phyloP scores from a whole-genome alignment of 2,329 filamentous ascomycete genomes.

The Cladosporium halotolerans region DNA sequence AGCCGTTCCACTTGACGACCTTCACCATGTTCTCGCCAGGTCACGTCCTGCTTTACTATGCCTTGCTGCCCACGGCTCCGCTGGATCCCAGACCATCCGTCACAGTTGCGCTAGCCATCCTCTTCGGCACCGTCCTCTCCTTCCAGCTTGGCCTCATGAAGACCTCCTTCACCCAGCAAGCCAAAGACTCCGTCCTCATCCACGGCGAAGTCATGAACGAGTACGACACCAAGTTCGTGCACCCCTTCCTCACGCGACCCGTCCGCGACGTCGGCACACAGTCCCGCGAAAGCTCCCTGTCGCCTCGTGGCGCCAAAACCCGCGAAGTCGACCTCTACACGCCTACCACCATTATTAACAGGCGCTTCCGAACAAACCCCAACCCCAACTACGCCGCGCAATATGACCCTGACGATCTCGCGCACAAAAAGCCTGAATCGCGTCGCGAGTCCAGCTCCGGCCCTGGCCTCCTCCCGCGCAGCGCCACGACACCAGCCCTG shows the following conservation, averaged over 20 bases:
- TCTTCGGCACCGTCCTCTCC: conserved; percentile 69
- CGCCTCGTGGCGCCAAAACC: conserved; percentile 24
- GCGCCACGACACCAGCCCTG: conserved; percentile 10
- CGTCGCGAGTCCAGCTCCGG: conserved; percentile 18
- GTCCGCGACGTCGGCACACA: conserved; percentile 77
- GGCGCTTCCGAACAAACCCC: conserved; percentile 72
- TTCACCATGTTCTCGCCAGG: conserved; percentile 91
- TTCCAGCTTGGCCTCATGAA: conserved; percentile 69
- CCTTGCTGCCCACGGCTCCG: conserved; percentile 72
- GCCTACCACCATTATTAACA: conserved; percentile 59
- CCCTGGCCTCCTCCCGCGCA: neutral
- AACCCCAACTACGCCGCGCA: conserved; percentile 69
- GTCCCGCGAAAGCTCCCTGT: conserved; percentile 45
- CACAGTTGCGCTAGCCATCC: conserved; percentile 75
- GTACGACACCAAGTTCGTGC: conserved; percentile 93
- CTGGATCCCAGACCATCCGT: conserved; percentile 77
- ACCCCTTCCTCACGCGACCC: conserved; percentile 75
- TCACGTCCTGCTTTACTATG: conserved; percentile 83
- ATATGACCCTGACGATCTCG: conserved; percentile 57
- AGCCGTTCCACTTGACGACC: conserved; percentile 72
- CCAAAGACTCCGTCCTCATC: conserved; percentile 75
- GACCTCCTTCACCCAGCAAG: conserved; percentile 71
- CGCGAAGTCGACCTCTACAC: conserved; percentile 56
- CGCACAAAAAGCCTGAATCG: conserved; percentile 16
- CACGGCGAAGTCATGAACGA: conserved; percentile 90